Evolutionary conservation across 164 flowering plant species (phyloP), one percentile per base, ranked within the genome.

Genomic region (Protea cynaroides): DNA sequence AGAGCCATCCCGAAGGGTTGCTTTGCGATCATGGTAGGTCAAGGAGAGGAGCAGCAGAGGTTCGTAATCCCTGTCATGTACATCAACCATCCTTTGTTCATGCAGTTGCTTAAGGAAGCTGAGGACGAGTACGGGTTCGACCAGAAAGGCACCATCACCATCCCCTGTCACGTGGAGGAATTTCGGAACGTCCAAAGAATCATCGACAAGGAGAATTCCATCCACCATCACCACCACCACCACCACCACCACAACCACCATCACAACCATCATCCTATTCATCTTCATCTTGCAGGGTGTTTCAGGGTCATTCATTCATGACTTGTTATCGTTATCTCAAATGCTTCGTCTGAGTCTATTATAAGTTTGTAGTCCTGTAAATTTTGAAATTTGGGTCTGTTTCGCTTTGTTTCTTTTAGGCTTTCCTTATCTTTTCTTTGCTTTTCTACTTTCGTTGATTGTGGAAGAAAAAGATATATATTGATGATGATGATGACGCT

Each of bases 91-190:
- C 92, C 92, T 3, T 73, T 84, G 44, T 89, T 89, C 82, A 69
- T 78, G 78, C 81, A 78, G 68, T 74, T 89, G 56, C 64, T 89
- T 64, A 81, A 89, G 57, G 92, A 80, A 51, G 96, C 96, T 1
- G 96, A 89, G 56, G 85, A 89, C 18, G 96, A 84, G 68, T 89
- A 83, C 55, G 96, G 96, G 19, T 89, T 87, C 66, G 84, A 79
- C 38, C 96, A 89, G 65, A 81, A 85, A 65, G 90, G 92, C 0
- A 74, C 90, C 21, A 79, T 89, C 65, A 83, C 75, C 40, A 85
- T 89, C 56, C 96, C 96, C 68, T 89, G 96, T 64, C 82, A 83
- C 25, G 90, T 89, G 4, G 84, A 77, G 43, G 79, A 85, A 62
- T 89, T 89, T 74, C 73, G 79, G 25, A 62, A 82, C 65, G 86